Evolutionary conservation across 768 basidiomycete genomes (phyloP).

Genomic region (Termitomyces sp.): DNA sequence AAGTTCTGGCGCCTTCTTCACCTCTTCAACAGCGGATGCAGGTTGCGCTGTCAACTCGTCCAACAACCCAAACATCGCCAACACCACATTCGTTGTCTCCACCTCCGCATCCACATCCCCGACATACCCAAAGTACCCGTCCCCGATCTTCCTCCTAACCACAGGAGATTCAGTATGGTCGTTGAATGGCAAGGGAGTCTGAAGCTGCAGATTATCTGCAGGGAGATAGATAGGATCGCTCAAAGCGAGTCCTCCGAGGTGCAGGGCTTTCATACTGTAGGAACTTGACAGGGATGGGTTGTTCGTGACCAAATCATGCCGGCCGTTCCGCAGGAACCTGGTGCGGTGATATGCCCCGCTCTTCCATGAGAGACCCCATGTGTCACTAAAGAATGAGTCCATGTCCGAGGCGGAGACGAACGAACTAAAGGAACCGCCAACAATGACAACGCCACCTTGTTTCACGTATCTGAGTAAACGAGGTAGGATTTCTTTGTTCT

Average conservation of each 20-base stretch:
- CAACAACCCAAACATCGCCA: conserved; percentile 36
- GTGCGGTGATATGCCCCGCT: conserved; percentile 19
- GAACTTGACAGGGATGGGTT: conserved; percentile 14
- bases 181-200: conserved; percentile 6
- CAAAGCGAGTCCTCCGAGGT: conserved; percentile 19
- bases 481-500: conserved; percentile 25
- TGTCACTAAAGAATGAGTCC: conserved; percentile 17
- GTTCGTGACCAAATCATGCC: conserved; percentile 16
- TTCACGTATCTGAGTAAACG: conserved; percentile 31
- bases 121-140: conserved; percentile 35
- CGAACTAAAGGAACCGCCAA: conserved; percentile 26
- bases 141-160: conserved; percentile 27
- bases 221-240: conserved; percentile 24
- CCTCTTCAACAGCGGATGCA: not conserved
- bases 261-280: conserved; percentile 33
- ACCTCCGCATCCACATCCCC: conserved; percentile 42
- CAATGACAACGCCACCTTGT: conserved; percentile 32
- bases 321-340: conserved; percentile 18
- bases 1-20: not conserved
- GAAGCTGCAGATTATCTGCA: conserved; percentile 3
- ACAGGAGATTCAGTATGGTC: conserved; percentile 28
- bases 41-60: conserved; percentile 11
- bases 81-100: conserved; percentile 28
- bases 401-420: conserved; percentile 15
- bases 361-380: conserved; percentile 27